phyloP scores from a whole-genome alignment of 192 early-diverging fungal species.

The Coemansia sp. region DNA sequence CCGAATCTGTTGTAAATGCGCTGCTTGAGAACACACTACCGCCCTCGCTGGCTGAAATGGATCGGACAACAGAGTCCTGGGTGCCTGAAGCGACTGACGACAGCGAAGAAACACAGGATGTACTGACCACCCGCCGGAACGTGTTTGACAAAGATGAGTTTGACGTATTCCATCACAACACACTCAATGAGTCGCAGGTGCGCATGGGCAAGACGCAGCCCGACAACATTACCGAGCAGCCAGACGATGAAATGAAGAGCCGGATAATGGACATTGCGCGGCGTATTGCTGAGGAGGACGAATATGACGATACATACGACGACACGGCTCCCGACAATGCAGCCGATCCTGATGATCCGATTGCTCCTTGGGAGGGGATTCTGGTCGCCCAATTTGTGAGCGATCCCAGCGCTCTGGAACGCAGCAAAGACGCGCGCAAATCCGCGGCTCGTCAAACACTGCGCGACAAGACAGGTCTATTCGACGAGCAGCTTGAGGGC shows the following conservation, averaged over 20 bases:
- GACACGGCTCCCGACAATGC: constrained; percentile 61
- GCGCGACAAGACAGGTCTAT: constrained; percentile 67
- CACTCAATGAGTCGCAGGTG: constrained; percentile 65
- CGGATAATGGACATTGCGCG: constrained; percentile 49
- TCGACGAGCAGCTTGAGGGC: constrained; percentile 90
- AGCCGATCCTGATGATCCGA: constrained; percentile 66
- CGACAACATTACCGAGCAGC: background rate
- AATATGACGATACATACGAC: constrained; percentile 95
- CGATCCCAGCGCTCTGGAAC: constrained; percentile 67
- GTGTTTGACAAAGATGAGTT: constrained; percentile 94
- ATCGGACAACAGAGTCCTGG: constrained; percentile 53
- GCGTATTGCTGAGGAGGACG: constrained; percentile 71
- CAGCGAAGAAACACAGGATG: background rate
- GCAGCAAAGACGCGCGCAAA: constrained; percentile 60
- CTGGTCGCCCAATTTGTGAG: constrained; percentile 62
- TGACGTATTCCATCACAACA: constrained; percentile 75
- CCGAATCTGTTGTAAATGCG: constrained; percentile 74
- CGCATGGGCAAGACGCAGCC: constrained; percentile 66
- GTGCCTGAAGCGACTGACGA: background rate
- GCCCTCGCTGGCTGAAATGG: constrained; percentile 61
- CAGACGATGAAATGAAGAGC: constrained; percentile 26
- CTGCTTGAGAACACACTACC: constrained; percentile 81
- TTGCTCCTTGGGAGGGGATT: constrained; percentile 59
- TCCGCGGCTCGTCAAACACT: constrained; percentile 60
- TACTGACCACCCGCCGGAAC: constrained; percentile 68